A percentile compares a stretch with the other conserved stretches of the same genome.
phyloP scores from a whole-genome alignment of 116 monocot genomes.

The Trichopus zeylanicus region DNA sequence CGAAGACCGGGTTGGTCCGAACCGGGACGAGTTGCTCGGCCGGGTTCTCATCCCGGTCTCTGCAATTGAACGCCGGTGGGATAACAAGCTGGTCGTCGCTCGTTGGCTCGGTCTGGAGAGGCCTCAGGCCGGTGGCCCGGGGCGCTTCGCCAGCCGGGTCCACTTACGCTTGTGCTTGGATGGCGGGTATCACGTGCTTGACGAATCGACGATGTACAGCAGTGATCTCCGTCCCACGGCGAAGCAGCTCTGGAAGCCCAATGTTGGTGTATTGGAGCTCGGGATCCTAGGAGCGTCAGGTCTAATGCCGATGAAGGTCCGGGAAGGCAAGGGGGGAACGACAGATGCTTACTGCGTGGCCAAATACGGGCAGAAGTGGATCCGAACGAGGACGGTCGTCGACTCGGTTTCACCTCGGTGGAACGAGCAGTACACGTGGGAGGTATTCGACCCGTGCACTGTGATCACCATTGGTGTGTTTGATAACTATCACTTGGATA shows the following conservation, averaged over 20 bases:
- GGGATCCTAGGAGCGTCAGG: constrained; percentile 53
- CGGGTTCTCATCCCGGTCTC: constrained; percentile 29
- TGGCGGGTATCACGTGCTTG: constrained; percentile 80
- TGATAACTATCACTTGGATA: constrained; percentile 53
- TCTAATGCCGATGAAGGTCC: constrained; percentile 44
- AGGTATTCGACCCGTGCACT: constrained; percentile 71
- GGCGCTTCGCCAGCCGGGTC: constrained; percentile 44
- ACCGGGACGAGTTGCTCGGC: constrained; percentile 41
- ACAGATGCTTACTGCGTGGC: constrained; percentile 73
- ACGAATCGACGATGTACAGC: constrained; percentile 58
- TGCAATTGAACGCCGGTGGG: constrained; percentile 34
- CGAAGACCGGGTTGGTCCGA: constrained; percentile 45
- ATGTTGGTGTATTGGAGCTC: constrained; percentile 60
- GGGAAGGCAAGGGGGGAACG: constrained; percentile 38
- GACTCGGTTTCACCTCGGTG: constrained; percentile 44
- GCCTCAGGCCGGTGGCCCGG: not conserved
- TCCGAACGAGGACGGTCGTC: constrained; percentile 58
- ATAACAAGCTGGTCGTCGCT: constrained; percentile 31
- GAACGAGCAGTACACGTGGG: constrained; percentile 96
- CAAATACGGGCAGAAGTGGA: constrained; percentile 78
- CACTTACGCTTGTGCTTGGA: constrained; percentile 59
- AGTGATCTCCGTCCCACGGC: constrained; percentile 65
- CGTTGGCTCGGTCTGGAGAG: constrained; percentile 55
- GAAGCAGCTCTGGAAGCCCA: constrained; percentile 60
- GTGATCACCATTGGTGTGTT: constrained; percentile 79